Evolutionary conservation across 1,284 basidiomycete species (phyloP).

Genomic region (Malassezia vespertilionis): DNA sequence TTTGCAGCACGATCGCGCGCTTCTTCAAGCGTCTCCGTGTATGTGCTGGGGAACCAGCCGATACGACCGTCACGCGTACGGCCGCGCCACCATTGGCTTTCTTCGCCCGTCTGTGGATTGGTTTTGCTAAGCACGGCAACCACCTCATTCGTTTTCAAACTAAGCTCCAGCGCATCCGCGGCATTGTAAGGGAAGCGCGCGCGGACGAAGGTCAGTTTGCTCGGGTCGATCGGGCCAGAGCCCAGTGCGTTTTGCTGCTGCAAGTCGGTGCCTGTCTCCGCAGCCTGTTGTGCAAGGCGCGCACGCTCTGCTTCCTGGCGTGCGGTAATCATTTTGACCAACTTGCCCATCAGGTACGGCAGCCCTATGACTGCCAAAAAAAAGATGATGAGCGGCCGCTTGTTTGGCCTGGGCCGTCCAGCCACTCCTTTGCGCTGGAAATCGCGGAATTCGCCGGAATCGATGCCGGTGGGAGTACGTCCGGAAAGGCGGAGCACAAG

Average conservation of each 20-base stretch:
- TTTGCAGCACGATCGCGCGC: conserved; percentile 36
- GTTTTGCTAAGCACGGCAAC: conserved; percentile 75
- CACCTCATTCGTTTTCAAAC: conserved; percentile 77
- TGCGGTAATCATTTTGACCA: conserved; percentile 67
- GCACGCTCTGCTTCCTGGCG: conserved; percentile 51
- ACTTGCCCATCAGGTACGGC: conserved; percentile 83
- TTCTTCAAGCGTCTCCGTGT: conserved; percentile 45
- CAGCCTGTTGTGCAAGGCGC: conserved; percentile 48
- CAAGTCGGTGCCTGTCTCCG: conserved; percentile 17
- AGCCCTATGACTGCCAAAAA: conserved; percentile 88
- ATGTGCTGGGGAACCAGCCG: conserved; percentile 85
- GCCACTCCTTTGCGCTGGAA: conserved; percentile 33
- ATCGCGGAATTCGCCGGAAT: conserved; percentile 39
- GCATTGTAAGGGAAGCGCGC: conserved; percentile 66
- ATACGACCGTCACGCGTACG: conserved; percentile 81
- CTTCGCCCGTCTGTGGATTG: conserved; percentile 53
- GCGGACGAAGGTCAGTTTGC: conserved; percentile 70
- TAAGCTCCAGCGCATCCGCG: conserved; percentile 60
- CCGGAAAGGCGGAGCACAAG: conserved; percentile 32
- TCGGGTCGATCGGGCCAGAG: conserved; percentile 50
- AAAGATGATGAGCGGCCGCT: conserved; percentile 87
- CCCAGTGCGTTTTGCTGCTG: conserved; percentile 33
- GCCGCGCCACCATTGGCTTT: conserved; percentile 90
- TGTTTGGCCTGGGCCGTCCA: conserved; percentile 51
- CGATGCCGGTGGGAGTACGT: conserved; percentile 32